Percentiles rank a stretch among this genome's conserved stretches.
Conservation (phyloP, 1,284 basidiomycete genomes). For the Boletus chippewaensis region DNA sequence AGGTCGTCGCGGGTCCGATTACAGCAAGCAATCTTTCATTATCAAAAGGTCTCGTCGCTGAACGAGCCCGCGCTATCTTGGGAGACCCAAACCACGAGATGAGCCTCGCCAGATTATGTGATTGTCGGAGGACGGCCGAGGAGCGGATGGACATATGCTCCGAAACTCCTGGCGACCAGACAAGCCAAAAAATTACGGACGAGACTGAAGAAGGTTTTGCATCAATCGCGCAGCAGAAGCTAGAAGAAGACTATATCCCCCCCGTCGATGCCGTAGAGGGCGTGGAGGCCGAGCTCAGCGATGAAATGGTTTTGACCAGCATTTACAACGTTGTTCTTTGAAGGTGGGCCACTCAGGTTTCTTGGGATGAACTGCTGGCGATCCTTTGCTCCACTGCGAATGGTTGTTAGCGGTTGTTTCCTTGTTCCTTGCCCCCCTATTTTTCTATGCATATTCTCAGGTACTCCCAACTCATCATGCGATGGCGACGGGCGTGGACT, state of each 20-base stretch:
- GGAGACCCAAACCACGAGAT: slow-evolving; percentile 41
- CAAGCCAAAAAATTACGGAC: slow-evolving; percentile 20
- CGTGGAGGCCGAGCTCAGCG: slow-evolving; percentile 21
- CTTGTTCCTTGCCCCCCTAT: slow-evolving; percentile 41
- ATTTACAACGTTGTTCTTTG: slow-evolving; percentile 8
- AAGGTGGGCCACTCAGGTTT: slow-evolving; percentile 16
- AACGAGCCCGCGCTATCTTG: slow-evolving; percentile 49
- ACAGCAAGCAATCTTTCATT: slow-evolving; percentile 47
- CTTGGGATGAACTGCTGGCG: slow-evolving; percentile 33
- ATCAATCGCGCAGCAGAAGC: slow-evolving; percentile 28
- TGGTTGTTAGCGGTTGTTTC: slow-evolving; percentile 32
- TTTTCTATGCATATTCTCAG: slow-evolving; percentile 4
- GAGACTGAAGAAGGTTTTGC: slow-evolving; percentile 34
- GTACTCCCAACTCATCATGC: slow-evolving; percentile 12
- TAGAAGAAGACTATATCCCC: slow-evolving; percentile 24
- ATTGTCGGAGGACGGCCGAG: slow-evolving; percentile 36
- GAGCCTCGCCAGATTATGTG: slow-evolving; percentile 46
- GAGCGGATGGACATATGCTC: slow-evolving; percentile 13
- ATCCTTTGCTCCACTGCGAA: slow-evolving; percentile 30
- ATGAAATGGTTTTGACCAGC: slow-evolving; percentile 13
- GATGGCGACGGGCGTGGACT: background rate
- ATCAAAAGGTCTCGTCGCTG: slow-evolving; percentile 60
- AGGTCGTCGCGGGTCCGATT: slow-evolving; percentile 51
- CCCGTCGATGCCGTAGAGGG: slow-evolving; percentile 15
- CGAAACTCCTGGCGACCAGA: slow-evolving; percentile 20